A percentile compares a stretch with the other conserved stretches of the same genome.
Conservation (phyloP, 208 protist genomes). For the Herpetomonas tarakana region DNA sequence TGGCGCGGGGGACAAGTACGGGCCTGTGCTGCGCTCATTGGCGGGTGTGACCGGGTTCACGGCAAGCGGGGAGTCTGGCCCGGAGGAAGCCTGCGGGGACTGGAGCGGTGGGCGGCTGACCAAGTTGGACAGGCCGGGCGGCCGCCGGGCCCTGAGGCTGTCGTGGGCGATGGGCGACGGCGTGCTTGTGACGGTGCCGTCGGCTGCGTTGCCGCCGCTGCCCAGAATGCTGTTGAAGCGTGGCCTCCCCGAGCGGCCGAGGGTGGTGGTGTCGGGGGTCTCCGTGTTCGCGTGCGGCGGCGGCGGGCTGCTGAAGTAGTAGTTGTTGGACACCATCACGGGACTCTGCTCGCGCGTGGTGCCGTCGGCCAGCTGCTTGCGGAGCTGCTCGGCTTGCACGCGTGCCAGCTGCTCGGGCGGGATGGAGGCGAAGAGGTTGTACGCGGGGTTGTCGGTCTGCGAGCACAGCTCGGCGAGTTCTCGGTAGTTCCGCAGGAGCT, state of each 20-base stretch:
- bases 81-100: conserved; percentile 25
- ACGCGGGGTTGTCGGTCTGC: conserved; percentile 30
- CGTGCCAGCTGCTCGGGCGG: conserved; percentile 39
- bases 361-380: not conserved
- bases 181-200: not conserved
- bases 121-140: not conserved
- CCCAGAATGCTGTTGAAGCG: not conserved
- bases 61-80: conserved; percentile 21
- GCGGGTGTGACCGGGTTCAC: conserved; percentile 17
- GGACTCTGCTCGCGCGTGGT: conserved; percentile 23
- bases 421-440: conserved; percentile 27
- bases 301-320: conserved; percentile 27
- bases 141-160: not conserved
- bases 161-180: not conserved
- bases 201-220: not conserved
- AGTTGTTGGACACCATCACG: conserved; percentile 59
- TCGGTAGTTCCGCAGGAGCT: conserved; percentile 70
- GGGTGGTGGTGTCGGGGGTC: not conserved
- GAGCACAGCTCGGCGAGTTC: conserved; percentile 53
- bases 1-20: conserved; percentile 16
- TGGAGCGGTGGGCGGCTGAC: conserved; percentile 12
- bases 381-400: conserved; percentile 26
- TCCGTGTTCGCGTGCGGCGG: conserved; percentile 1
- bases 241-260: not conserved
- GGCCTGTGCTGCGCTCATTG: not conserved